Percentiles rank a stretch among this genome's conserved stretches.
These are phyloP conservation scores for Amanita polypyramis DNA, from an alignment of 768 basidiomycete species.

Conservation along the genomic window DNA sequence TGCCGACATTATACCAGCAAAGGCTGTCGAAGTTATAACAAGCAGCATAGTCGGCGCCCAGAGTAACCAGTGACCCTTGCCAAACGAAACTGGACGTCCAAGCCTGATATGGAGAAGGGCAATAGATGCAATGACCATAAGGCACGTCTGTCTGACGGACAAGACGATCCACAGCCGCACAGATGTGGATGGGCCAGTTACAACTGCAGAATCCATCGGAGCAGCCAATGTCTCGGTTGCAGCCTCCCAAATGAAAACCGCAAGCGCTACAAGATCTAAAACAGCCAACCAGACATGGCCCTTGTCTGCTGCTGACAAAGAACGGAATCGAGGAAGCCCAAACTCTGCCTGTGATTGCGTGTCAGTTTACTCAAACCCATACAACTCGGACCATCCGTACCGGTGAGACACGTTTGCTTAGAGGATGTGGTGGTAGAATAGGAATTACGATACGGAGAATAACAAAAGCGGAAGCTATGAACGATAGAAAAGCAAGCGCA, in stretches of 20 bases:
- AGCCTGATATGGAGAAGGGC: constrained; percentile 63
- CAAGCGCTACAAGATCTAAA: constrained; percentile 53
- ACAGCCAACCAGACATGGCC: constrained; percentile 64
- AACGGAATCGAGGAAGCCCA: constrained; percentile 58
- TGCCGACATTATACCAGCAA: constrained; percentile 48
- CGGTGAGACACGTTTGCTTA: constrained; percentile 66
- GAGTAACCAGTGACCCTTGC: constrained; percentile 61
- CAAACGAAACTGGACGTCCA: constrained; percentile 61
- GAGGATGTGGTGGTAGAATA: constrained; percentile 60
- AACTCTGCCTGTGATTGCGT: constrained; percentile 48
- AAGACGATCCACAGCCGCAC: constrained; percentile 60
- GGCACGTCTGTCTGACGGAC: constrained; percentile 58
- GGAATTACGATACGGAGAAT: constrained; percentile 70
- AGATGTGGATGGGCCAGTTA: constrained; percentile 40
- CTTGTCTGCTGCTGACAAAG: constrained; percentile 59
- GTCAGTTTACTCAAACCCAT: constrained; percentile 8
- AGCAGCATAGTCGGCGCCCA: constrained; percentile 57
- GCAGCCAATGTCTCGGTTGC: constrained; percentile 40
- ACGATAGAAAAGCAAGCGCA: constrained; percentile 59
- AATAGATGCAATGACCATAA: constrained; percentile 48
- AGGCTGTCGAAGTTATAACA: constrained; percentile 42
- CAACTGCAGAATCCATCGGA: constrained; percentile 30
- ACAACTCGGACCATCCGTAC: constrained; percentile 27
- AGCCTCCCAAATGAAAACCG: constrained; percentile 58
- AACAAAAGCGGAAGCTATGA: constrained; percentile 63